Conservation (phyloP, 768 basidiomycete genomes). For the Mycena alexandri region DNA sequence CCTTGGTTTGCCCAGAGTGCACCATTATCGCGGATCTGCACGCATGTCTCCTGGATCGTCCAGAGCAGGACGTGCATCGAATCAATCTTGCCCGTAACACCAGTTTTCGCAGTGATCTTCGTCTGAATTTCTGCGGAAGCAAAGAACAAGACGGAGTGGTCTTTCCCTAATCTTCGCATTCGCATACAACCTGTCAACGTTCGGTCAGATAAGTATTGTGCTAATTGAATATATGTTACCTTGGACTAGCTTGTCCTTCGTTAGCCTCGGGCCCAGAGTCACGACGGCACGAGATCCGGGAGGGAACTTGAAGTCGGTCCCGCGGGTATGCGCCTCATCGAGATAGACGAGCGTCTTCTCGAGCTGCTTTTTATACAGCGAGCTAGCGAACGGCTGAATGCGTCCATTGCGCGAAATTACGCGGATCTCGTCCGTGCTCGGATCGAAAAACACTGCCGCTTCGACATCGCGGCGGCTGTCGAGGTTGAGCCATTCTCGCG, state of each 20-base stretch:
- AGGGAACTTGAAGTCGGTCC: conserved; percentile 67
- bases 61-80: conserved; percentile 24
- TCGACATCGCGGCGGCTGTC: conserved; percentile 39
- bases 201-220: background rate
- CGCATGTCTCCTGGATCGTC: conserved; percentile 21
- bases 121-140: conserved; percentile 20
- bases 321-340: conserved; percentile 66
- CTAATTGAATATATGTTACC: too few species aligned
- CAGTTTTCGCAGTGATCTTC: conserved; percentile 17
- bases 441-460: conserved; percentile 61
- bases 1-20: conserved; percentile 32
- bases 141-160: conserved; percentile 50
- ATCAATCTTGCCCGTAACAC: conserved; percentile 1
- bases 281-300: conserved; percentile 56
- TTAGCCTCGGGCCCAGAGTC: conserved; percentile 63
- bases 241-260: conserved; percentile 66
- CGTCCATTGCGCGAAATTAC: conserved; percentile 53
- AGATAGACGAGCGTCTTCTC: conserved; percentile 61
- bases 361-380: conserved; percentile 52
- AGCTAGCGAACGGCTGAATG: conserved; percentile 51
- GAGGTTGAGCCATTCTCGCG: conserved; percentile 53
- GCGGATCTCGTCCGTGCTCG: conserved; percentile 49
- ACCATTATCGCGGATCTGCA: conserved; percentile 21
- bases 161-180: conserved; percentile 62
- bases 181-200: conserved; percentile 63